Evolutionary conservation across 164 flowering plant genomes (phyloP).

Genomic region (Tetracentron sinense): DNA sequence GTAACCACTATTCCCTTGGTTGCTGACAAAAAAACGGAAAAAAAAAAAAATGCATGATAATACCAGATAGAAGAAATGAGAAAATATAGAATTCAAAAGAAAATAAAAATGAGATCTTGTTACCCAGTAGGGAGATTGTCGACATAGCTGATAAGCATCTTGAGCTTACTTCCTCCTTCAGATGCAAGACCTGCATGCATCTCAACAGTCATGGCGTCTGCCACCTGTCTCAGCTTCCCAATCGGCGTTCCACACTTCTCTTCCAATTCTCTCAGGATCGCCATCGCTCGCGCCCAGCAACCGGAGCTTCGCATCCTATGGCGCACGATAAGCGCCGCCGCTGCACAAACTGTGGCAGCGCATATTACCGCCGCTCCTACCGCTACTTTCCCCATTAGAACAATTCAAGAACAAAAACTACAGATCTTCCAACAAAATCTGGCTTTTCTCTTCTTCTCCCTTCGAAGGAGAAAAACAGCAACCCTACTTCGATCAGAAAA

Average conservation of each 20-base stretch:
- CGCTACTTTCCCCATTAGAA: constrained; percentile 56
- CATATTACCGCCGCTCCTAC: no score
- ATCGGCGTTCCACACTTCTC: constrained; percentile 64
- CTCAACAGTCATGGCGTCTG: constrained; percentile 91
- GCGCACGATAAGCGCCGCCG: no score
- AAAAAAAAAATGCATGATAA: neutral
- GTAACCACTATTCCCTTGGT: no score
- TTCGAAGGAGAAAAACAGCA: no score
- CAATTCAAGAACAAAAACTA: neutral
- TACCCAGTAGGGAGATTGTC: no score
- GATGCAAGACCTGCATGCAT: no score
- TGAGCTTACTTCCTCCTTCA: no score
- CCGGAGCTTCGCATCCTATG: constrained; percentile 55
- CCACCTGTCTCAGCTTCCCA: constrained; percentile 68
- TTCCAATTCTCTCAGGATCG: constrained; percentile 73
- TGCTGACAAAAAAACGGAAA: neutral
- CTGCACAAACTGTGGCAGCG: no score
- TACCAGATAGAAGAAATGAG: neutral
- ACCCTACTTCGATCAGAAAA: no score
- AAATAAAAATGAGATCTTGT: no score
- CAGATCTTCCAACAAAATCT: constrained; percentile 1
- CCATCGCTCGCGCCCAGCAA: no score
- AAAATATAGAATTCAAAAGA: neutral
- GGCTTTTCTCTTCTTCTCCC: neutral
- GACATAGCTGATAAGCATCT: no score